Evolutionary conservation across 169 alveolate genomes (phyloP).

Genomic region (Plasmodium reichenowi): DNA sequence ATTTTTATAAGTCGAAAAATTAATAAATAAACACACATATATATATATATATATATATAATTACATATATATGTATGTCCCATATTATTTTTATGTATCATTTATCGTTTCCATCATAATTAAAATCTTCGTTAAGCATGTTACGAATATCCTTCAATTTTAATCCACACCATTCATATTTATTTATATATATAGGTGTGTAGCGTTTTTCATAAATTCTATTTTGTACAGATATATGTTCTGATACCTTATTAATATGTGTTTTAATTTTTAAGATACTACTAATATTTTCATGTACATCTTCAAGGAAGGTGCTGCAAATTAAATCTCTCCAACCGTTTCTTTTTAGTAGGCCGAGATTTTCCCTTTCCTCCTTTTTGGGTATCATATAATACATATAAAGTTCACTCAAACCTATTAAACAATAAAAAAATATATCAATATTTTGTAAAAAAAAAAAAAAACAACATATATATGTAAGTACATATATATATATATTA

Average conservation of each 20-base stretch:
- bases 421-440: background rate
- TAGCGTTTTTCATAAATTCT: conserved; percentile 66
- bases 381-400: conserved; percentile 89
- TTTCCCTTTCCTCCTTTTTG: conserved; percentile 80
- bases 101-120: conserved; percentile 19
- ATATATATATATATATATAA: too few species aligned
- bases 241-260: conserved; percentile 25
- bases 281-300: conserved; percentile 81
- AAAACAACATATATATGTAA: background rate
- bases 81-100: conserved; percentile 42
- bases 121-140: conserved; percentile 61
- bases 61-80: too few species aligned
- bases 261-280: conserved; percentile 55
- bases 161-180: conserved; percentile 77
- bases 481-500: background rate
- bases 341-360: conserved; percentile 80
- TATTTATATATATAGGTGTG: conserved; percentile 48
- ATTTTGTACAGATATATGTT: conserved; percentile 50
- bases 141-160: conserved; percentile 66
- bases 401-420: conserved; percentile 84
- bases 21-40: too few species aligned
- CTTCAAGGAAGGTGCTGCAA: conserved; percentile 75
- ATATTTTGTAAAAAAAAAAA: background rate
- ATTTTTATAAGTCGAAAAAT: too few species aligned
- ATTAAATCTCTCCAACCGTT: conserved; percentile 88